Evolutionary conservation across 2,329 filamentous ascomycete species (phyloP), one percentile per base, ranked within the genome.

Genomic region (Talaromyces sp.): DNA sequence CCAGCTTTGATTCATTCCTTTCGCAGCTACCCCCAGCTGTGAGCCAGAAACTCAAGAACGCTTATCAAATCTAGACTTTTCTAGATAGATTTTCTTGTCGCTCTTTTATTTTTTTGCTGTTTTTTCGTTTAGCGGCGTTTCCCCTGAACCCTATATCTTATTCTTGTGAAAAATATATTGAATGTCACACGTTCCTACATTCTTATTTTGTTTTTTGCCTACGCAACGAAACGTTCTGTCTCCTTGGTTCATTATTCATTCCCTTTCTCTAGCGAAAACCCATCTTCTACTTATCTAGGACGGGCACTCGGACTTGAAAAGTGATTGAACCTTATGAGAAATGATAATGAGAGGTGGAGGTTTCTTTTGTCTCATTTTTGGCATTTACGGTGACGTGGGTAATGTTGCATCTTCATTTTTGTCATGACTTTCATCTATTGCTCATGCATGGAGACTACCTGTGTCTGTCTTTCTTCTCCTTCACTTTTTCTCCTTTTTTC

Each of bases 1-100:
- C 77, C 64, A 69, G 77, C 63, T 79, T 79, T 64, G 73, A 74
- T 67, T 73, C 74, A n/a, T 79, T 79, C 68, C 70, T 79, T 63
- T 69, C 72, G 41, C 75, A 75, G 59, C 70, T 79, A 58, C 70
- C 75, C 52, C 62, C 68, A n/a, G 65, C 68, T 41, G 74, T 77
- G 59, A 66, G 72, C 31, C 72, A 76, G 65, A 77, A 74, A 66
- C 71, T 79, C 60, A 75, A 73, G 64, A 69, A 71, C 62, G 71
- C 69, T 64, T 79, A 78, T 64, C 73, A 74, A 63, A 65, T 79
- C 62, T 79, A 72, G 71, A 31, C 17, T 11, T 7, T 10, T 19
- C 35, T 50, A 41, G n/a, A 8, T 55, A 24, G 32, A 41, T 50
- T 24, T 41, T 52, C n/a, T 41, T 53, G 52, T 21, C 32, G 26